These are phyloP conservation scores for Penicillium cinerascens DNA, from an alignment of 495 filamentous ascomycete genomes.

Conservation along the genomic window DNA sequence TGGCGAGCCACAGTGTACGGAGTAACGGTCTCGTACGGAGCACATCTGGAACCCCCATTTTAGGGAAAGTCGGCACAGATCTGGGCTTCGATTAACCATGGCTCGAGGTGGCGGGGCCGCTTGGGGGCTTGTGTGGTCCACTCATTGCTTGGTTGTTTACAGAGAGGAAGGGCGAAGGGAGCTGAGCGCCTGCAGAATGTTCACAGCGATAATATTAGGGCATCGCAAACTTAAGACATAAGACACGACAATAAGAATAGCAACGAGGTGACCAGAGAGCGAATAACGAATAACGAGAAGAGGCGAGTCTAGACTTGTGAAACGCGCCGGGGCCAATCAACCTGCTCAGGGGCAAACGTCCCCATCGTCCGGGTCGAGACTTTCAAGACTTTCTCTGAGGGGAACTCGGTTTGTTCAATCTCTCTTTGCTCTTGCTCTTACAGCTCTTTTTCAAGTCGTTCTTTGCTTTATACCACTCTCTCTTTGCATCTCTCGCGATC, in stretches of 20 bases:
- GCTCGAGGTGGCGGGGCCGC: background rate
- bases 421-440: too few species aligned
- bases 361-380: conserved; percentile 2
- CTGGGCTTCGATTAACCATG: background rate
- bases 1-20: too few species aligned
- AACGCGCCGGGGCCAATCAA: conserved; percentile 19
- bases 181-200: background rate
- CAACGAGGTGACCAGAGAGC: background rate
- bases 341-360: conserved; percentile 11
- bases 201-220: background rate
- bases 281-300: background rate
- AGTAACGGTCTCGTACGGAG: too few species aligned
- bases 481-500: background rate
- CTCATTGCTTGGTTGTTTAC: background rate
- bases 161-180: too few species aligned
- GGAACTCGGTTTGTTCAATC: background rate
- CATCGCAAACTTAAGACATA: background rate
- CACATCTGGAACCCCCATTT: background rate
- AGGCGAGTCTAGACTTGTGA: conserved; percentile 18
- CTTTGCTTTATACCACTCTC: conserved; percentile 1
- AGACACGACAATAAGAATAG: background rate
- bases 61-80: background rate
- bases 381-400: conserved; percentile 3
- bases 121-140: background rate
- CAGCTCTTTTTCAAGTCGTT: background rate